A percentile compares a stretch with the other conserved stretches of the same genome.
phyloP scores from a whole-genome alignment of 2,329 filamentous ascomycete species.

The Ambrosiella beaveri region DNA sequence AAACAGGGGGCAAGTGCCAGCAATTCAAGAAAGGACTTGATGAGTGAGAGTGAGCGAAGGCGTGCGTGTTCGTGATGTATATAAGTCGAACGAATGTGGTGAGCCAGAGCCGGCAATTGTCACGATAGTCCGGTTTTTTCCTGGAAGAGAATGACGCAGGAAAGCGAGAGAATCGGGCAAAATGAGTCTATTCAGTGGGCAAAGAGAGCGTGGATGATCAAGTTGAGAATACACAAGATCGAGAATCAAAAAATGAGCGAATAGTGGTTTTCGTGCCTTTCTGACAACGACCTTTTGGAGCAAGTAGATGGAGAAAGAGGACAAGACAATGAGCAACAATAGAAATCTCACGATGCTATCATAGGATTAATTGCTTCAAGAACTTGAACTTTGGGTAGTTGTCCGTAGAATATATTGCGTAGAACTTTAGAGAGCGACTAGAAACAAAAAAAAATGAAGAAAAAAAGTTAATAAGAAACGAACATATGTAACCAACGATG shows the following conservation, averaged over 20 bases:
- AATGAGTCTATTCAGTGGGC: not conserved
- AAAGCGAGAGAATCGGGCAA: not conserved
- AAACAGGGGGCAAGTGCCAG: not conserved
- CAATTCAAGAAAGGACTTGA: not conserved
- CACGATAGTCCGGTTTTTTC: not conserved
- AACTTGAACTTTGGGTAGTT: slow-evolving; percentile 22
- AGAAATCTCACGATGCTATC: too few relatives aligned
- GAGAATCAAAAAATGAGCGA: slow-evolving; percentile 12
- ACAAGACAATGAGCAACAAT: slow-evolving; percentile 3
- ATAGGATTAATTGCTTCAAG: slow-evolving; percentile 14
- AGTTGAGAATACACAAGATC: not conserved
- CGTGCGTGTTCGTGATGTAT: not conserved
- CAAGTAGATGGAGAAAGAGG: not conserved
- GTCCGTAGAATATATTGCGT: slow-evolving; percentile 19
- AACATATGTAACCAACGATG: slow-evolving; percentile 15
- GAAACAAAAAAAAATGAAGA: slow-evolving; percentile 18
- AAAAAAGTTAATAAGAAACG: slow-evolving; percentile 16
- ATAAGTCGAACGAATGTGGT: not conserved
- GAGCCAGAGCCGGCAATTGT: not conserved
- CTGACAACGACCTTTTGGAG: not conserved
- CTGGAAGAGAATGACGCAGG: slow-evolving; percentile 15
- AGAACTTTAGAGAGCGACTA: slow-evolving; percentile 34
- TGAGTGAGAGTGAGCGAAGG: not conserved
- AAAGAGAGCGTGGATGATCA: not conserved
- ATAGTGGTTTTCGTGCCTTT: slow-evolving; percentile 10